A percentile compares a stretch with the other conserved stretches of the same genome.
Conservation (phyloP, 2,329 filamentous ascomycete species). For the Xylariaceae sp. region DNA sequence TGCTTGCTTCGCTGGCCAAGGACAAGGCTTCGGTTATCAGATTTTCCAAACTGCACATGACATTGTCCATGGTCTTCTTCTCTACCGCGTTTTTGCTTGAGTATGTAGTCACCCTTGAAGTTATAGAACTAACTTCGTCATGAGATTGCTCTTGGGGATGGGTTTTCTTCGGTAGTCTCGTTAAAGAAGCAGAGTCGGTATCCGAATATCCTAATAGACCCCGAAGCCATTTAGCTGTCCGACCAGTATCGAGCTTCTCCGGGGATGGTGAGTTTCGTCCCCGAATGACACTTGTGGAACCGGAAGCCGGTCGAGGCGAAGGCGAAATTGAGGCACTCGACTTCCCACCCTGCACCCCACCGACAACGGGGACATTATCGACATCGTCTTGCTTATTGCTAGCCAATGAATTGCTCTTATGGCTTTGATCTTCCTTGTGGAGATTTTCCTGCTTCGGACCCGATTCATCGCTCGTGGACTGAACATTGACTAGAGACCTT, state of each 20-base stretch:
- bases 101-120: constrained; percentile 28
- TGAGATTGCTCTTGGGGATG: constrained; percentile 23
- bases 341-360: background rate
- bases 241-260: constrained; percentile 21
- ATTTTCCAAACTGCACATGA: constrained; percentile 40
- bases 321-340: constrained; percentile 16
- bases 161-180: constrained; percentile 27
- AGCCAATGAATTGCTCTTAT: background rate
- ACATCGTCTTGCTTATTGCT: background rate
- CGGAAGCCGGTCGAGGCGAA: background rate
- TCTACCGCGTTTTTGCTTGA: constrained; percentile 26
- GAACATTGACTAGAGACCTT: constrained; percentile 14
- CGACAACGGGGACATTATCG: background rate
- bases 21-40: constrained; percentile 45
- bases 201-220: constrained; percentile 26
- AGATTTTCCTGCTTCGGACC: constrained; percentile 20
- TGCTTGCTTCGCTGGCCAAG: constrained; percentile 40
- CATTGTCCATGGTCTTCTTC: constrained; percentile 24
- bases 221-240: constrained; percentile 29
- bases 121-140: constrained; percentile 10
- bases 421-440: constrained; percentile 8
- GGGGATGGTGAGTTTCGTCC: constrained; percentile 10
- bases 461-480: constrained; percentile 13
- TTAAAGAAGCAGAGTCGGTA: constrained; percentile 17
- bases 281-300: constrained; percentile 3